phyloP scores from a whole-genome alignment of 75 land plant species.

The Picea glauca region DNA sequence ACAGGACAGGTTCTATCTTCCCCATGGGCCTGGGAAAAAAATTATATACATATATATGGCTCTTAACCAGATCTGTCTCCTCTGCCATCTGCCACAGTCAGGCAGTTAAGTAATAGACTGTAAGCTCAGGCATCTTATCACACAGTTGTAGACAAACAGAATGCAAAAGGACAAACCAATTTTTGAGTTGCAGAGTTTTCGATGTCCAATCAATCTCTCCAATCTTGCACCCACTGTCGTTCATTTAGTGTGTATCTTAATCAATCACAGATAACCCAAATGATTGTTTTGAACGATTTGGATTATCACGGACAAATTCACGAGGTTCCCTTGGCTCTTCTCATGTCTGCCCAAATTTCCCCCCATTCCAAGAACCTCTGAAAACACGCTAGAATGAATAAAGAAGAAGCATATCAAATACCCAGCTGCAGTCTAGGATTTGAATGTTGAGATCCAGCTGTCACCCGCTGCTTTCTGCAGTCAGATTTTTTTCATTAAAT shows the following conservation, averaged over 20 bases:
- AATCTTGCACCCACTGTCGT: background rate
- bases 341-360: background rate
- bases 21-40: no score
- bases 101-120: no score
- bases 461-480: no score
- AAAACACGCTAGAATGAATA: background rate
- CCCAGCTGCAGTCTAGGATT: background rate
- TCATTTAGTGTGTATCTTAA: background rate
- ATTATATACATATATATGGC: no score
- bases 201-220: background rate
- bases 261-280: background rate
- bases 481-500: no score
- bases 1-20: no score
- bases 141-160: background rate
- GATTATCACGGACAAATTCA: background rate
- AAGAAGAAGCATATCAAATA: background rate
- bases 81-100: no score
- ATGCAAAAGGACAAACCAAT: background rate
- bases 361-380: background rate
- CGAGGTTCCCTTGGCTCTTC: conserved; percentile 4
- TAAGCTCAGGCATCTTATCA: background rate
- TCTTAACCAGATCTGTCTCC: no score
- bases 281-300: no score
- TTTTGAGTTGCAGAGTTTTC: background rate
- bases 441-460: background rate